Base-by-base conservation (phyloP, 2,329 filamentous ascomycete species). In the Paraphaeosphaeria sporulosa region DNA sequence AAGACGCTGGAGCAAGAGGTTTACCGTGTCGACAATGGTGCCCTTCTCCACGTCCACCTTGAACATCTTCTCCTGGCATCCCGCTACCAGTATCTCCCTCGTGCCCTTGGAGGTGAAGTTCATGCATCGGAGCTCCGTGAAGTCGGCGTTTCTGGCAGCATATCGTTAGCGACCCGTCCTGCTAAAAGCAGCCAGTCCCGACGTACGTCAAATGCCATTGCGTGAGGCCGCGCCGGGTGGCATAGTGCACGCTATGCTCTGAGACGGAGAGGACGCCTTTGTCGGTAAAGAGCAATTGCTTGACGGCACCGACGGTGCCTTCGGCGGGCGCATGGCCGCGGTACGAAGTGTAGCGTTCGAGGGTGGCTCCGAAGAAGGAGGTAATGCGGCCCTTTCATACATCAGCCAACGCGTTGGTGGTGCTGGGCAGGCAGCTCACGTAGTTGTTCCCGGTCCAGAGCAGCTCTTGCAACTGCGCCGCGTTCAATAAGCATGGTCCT, bases 371-470 rank as follows among this genome's bases (percentile, higher is more conserved):
- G 78, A 92, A 92, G 79, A 96, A 97, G 12, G 94, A 97, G 47
- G 89, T 90, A 50, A 98, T 88, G 66, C 93, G 89, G 63, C 95
- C 95, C 92, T 97, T 68, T 32, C n/a, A 23, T 9, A 40, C 40
- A 58, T 74, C 36, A 65, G 61, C 54, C 2, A 32, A 15, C 30
- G 10, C 56, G 32, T 62, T 44, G 38, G 38, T 49, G 36, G 56
- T 27, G 30, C 21, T 44, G 27, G 15, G 46, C 10, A 34, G 40
- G 42, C 57, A 63, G 68, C 87, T 82, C 83, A 95, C 92, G 84
- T 89, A 92, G 81, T 95, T 92, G 78, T 95, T 96, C 49, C 94
- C 96, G 3, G 89, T 88, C 95, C 96, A 99, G 55, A 99, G 81
- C 38, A 99, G 85, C 78, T 99, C 95, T 77, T 97, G 91, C 42